phyloP scores from a whole-genome alignment of 495 filamentous ascomycete species.

The Diplogelasinospora grovesii region DNA sequence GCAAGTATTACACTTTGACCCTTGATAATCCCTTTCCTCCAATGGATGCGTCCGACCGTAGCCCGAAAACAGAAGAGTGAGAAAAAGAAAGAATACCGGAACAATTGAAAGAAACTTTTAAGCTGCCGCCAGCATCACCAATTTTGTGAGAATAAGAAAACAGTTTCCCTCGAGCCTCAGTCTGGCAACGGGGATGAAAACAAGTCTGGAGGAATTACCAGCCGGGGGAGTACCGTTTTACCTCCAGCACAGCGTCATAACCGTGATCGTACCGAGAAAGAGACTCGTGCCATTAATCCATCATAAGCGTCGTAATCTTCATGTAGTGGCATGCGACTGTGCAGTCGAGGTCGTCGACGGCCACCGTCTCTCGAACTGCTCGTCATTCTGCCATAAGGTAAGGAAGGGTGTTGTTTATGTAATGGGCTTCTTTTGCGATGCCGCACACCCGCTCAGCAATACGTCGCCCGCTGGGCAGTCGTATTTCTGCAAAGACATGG shows the following conservation, averaged over 20 bases:
- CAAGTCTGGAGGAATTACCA: constrained; percentile 7
- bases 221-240: constrained; percentile 19
- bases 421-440: no score
- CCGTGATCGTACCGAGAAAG: constrained; percentile 12
- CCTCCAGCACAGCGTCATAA: constrained; percentile 13
- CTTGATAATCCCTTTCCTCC: background rate
- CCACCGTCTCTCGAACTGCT: no score
- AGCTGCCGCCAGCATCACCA: constrained; percentile 1
- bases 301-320: constrained; percentile 18
- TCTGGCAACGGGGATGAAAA: no score
- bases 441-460: constrained; percentile 7
- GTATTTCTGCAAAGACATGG: constrained; percentile 8
- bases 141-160: constrained; percentile 4
- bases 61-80: background rate
- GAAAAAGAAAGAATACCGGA: background rate
- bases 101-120: constrained; percentile 10
- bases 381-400: no score
- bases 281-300: constrained; percentile 18
- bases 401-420: no score
- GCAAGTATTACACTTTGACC: constrained; percentile 5
- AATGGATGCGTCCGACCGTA: background rate
- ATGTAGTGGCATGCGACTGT: no score
- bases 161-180: no score
- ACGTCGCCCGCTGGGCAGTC: no score
- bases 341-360: no score